These are phyloP conservation scores for Epichloe gansuensis DNA, from an alignment of 2,329 filamentous ascomycete genomes.

Conservation along the genomic window DNA sequence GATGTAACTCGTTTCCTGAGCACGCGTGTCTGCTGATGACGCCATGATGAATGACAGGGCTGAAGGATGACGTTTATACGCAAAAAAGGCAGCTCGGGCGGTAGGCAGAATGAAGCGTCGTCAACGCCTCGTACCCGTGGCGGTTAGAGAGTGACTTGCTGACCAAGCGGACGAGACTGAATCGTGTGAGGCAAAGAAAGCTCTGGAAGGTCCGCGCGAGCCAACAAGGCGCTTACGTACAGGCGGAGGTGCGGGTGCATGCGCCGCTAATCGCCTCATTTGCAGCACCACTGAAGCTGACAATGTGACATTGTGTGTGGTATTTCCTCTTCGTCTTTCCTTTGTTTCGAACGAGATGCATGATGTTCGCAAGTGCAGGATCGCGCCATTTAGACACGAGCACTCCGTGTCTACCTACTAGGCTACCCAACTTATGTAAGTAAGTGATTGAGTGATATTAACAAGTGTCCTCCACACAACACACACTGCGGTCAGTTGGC, in stretches of 20 bases:
- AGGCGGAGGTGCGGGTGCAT: not conserved
- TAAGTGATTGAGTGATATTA: too few species aligned
- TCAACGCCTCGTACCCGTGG: not conserved
- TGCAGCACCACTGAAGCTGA: not conserved
- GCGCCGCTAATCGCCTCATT: not conserved
- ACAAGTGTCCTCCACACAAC: too few species aligned
- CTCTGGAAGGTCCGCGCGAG: constrained; percentile 5
- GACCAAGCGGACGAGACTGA: not conserved
- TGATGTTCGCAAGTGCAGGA: too few species aligned
- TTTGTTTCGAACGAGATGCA: too few species aligned
- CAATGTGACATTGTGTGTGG: not conserved
- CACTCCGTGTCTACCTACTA: too few species aligned
- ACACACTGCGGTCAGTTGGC: not conserved
- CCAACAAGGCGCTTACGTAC: constrained; percentile 5
- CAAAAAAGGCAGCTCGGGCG: not conserved
- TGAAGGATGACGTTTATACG: not conserved
- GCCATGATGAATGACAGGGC: constrained; percentile 33
- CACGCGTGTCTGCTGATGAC: constrained; percentile 31
- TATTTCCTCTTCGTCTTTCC: too few species aligned
- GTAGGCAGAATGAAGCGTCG: constrained; percentile 6
- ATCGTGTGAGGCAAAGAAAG: constrained; percentile 2
- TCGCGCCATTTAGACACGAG: too few species aligned
- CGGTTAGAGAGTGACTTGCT: not conserved
- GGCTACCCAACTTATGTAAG: too few species aligned
- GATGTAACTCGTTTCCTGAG: constrained; percentile 47